phyloP scores from a whole-genome alignment of 176 grass and related monocot species.

The Hordeum vulgare region DNA sequence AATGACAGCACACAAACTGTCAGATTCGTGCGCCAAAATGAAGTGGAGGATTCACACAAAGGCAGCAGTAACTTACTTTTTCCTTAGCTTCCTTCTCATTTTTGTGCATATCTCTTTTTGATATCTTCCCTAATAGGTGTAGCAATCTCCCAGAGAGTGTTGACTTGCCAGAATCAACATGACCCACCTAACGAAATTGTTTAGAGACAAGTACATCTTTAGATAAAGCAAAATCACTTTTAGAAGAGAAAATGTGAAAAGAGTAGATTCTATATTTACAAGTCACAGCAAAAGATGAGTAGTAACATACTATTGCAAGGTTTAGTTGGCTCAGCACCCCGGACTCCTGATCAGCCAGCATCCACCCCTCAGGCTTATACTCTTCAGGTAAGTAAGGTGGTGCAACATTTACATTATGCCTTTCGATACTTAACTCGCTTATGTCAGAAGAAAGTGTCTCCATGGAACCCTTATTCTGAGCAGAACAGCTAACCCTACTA shows the following conservation, averaged over 20 bases:
- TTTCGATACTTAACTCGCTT: constrained; percentile 43
- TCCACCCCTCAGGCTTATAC: constrained; percentile 92
- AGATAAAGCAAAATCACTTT: constrained; percentile 6
- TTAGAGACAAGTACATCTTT: constrained; percentile 19
- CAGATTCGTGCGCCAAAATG: constrained; percentile 11
- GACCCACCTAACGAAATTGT: constrained; percentile 68
- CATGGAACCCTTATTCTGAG: constrained; percentile 18
- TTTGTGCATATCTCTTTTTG: constrained; percentile 94
- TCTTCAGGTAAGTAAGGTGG: constrained; percentile 41
- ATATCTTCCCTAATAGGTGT: constrained; percentile 89
- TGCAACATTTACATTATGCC: constrained; percentile 32
- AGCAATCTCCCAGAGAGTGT: constrained; percentile 90
- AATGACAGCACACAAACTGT: constrained; percentile 16
- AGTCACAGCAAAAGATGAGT: constrained; percentile 33
- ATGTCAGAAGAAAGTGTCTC: constrained; percentile 39
- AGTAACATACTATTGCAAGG: constrained; percentile 84
- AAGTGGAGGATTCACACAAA: background rate
- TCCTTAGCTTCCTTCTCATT: constrained; percentile 95
- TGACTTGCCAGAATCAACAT: constrained; percentile 99
- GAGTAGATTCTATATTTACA: constrained; percentile 1
- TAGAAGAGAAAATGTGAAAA: constrained; percentile 26
- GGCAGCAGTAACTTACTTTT: constrained; percentile 40
- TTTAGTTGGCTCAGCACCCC: constrained; percentile 69
- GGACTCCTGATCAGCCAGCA: constrained; percentile 48
- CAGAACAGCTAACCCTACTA: constrained; percentile 24